Evolutionary conservation across 345 rosid species (phyloP), one percentile per base, ranked within the genome.

Genomic region (Physaria fendleri): DNA sequence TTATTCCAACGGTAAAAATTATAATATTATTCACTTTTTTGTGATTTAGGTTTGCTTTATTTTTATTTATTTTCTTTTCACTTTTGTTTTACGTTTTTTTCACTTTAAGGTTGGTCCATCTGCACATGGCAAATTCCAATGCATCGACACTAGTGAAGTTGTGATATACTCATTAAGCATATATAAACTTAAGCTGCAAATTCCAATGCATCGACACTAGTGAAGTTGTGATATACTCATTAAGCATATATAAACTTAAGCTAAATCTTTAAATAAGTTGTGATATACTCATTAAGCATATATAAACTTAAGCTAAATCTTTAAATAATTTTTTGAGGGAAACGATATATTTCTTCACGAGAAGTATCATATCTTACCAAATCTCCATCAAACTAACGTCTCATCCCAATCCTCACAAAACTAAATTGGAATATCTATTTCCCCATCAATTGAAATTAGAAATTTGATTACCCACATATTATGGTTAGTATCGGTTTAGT

Each of bases 51-150:
- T 46, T 30, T 45, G 52, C 59, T 62, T 69, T 50, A 10, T 50
- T 32, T 52, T 22, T 35, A 4, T 30, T 28, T 39, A 10, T 18
- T 9, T 34, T 21, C 33, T 22, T 58, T 68, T 43, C 23, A 22
- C 59, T 60, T 68, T 68, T 43, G 8, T 62, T 62, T 55, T 55
- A 54, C 32, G 20, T 54, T 44, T 59, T 62, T 68, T 69, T 28
- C n/a, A 54, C 68, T 61, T 53, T 69, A 44, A 55, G 68, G 56
- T 54, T 69, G 74, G 74, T 69, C 74, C 74, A 69, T 13, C 1
- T 17, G 27, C 74, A 69, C 74, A 69, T 69, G 74, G 40, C 69
- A 62, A 38, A 55, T 52, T 30, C 49, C 52, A 59, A 29, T 29
- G 68, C 67, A 25, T 69, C 22, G 57, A 54, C 37, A 59, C 18